Conservation (phyloP, 164 flowering plant species). For the Chloranthus sessilifolius region DNA sequence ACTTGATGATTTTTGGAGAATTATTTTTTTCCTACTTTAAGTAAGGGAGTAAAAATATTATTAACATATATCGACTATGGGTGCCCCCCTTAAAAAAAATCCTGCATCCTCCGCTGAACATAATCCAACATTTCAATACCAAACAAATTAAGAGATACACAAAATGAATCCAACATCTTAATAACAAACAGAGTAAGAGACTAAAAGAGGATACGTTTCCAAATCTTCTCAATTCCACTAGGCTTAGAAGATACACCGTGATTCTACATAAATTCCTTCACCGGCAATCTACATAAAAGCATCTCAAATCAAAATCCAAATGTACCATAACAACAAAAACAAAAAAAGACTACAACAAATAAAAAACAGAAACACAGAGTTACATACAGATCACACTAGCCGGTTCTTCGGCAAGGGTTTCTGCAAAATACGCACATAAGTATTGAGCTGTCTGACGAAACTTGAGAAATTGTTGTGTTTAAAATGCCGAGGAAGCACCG, state of each 20-base stretch:
- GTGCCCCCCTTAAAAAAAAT: no score
- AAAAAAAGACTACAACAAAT: constrained; percentile 3
- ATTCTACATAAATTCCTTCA: constrained; percentile 11
- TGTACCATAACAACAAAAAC: constrained; percentile 7
- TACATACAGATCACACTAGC: constrained; percentile 38
- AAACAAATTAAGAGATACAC: not conserved
- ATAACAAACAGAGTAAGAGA: not conserved
- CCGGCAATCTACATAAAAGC: constrained; percentile 17
- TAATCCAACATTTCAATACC: not conserved
- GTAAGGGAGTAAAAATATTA: no score
- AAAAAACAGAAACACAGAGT: constrained; percentile 2
- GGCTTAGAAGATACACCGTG: constrained; percentile 12
- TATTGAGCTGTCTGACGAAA: constrained; percentile 91
- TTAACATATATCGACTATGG: no score
- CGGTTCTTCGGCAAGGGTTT: constrained; percentile 18
- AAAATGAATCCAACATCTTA: not conserved
- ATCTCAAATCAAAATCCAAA: constrained; percentile 15
- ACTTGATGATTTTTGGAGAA: no score
- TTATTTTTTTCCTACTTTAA: no score
- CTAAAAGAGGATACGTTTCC: constrained; percentile 5
- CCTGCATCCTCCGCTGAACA: not conserved
- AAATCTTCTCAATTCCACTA: constrained; percentile 2
- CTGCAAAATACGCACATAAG: constrained; percentile 77
- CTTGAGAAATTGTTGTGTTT: constrained; percentile 98
- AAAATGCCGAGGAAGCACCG: constrained; percentile 70